Percentiles rank a stretch among this genome's conserved stretches.
These are phyloP conservation scores for Pseudofabraea citricarpa DNA, from an alignment of 2,329 filamentous ascomycete genomes.

Conservation along the genomic window DNA sequence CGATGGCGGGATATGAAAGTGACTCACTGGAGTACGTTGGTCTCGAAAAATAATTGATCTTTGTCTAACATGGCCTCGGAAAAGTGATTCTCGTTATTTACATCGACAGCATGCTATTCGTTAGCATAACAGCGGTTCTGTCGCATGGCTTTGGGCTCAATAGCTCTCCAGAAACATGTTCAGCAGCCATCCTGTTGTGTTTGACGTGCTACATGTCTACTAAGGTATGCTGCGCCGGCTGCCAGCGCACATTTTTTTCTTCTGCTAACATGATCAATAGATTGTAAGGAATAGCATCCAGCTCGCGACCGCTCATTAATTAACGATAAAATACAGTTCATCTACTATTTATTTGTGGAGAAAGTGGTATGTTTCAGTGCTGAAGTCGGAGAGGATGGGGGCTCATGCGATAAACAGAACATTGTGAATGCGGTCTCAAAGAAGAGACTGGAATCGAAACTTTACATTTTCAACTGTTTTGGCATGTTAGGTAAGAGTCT, in stretches of 20 bases:
- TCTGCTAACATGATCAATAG: background rate
- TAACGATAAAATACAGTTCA: slow-evolving; percentile 28
- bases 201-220: slow-evolving; percentile 56
- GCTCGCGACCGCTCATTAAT: background rate
- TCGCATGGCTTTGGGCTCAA: slow-evolving; percentile 54
- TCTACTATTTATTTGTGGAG: slow-evolving; percentile 61
- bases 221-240: slow-evolving; percentile 38
- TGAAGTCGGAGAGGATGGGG: slow-evolving; percentile 36
- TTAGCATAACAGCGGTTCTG: slow-evolving; percentile 50
- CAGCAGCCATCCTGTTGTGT: slow-evolving; percentile 55
- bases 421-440: slow-evolving; percentile 5
- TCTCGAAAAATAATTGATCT: too few species aligned
- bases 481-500: slow-evolving; percentile 42
- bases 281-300: slow-evolving; percentile 1
- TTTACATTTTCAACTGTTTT: slow-evolving; percentile 58
- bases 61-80: too few species aligned
- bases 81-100: slow-evolving; percentile 46
- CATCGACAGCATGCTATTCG: slow-evolving; percentile 53
- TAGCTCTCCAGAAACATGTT: slow-evolving; percentile 42
- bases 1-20: background rate
- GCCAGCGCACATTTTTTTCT: background rate
- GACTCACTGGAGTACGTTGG: background rate
- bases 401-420: background rate
- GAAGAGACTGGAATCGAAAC: slow-evolving; percentile 43
- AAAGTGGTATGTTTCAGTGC: slow-evolving; percentile 49